Base-by-base conservation (phyloP, 257 asterid genomes). In the Echites panduratus region DNA sequence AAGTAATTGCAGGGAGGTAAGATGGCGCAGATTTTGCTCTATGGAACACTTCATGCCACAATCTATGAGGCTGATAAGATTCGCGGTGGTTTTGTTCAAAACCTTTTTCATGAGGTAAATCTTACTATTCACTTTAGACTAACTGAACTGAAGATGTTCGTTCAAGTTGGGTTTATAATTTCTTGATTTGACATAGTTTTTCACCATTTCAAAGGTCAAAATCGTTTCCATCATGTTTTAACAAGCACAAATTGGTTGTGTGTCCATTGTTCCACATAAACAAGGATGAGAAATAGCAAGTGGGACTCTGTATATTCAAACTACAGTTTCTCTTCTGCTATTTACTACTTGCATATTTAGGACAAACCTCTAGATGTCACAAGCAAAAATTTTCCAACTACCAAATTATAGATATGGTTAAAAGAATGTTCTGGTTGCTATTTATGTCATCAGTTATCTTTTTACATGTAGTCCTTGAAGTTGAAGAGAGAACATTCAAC, bases 11-110 rank as follows among this genome's bases (percentile, higher is more conserved):
- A 70, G 75, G 73, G 54, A 58, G 19, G 44, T 32, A 3, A 24
- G 72, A 81, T 81, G 85, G 85, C 85, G 0, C 82, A 75, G 72
- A 81, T 81, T 74, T 56, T 81, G 73, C 78, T 81, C 61, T 82
- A 81, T 67, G 85, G 85, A 10, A 81, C 82, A 0, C 75, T 81
- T 71, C 82, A 81, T 78, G 85, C 68, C 49, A 77, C 82, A 17
- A 56, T 81, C 59, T 81, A 74, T 32, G 85, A 81, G 75, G 62
- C 78, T 40, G 82, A 81, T 67, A 81, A 78, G 70, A 69, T 81
- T 12, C 79, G n/a, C 12, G 64, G 70, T 40, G 45, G 73, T 71
- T 59, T 66, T 50, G 78, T 57, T 53, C 49, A 13, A 24, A 29
- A 75, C n/a, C 48, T 81, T 38, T 6, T 81, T 65, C 76, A 78